These are phyloP conservation scores for Cokeromyces recurvatus DNA, from an alignment of 371 early-diverging fungal species.

Conservation along the genomic window DNA sequence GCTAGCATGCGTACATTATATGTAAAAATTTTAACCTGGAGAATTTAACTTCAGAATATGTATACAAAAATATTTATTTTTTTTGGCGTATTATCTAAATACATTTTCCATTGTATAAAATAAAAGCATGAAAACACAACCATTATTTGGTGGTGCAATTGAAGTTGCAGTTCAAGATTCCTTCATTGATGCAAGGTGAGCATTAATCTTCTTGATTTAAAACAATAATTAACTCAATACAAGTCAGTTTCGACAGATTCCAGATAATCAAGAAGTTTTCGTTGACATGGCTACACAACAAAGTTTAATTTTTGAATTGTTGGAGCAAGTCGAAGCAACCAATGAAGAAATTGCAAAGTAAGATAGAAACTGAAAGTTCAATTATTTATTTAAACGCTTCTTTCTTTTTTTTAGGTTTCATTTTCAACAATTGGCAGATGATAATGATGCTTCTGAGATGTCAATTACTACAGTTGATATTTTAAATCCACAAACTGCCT, in stretches of 20 bases:
- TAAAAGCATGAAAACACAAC: neutral
- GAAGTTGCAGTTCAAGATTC: slow-evolving; percentile 42
- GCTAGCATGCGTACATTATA: no score
- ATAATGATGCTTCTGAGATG: slow-evolving; percentile 62
- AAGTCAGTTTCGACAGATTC: slow-evolving; percentile 77
- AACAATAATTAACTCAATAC: no score
- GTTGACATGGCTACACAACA: slow-evolving; percentile 67
- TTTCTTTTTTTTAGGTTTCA: slow-evolving; percentile 60
- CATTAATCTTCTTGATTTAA: no score
- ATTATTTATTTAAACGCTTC: neutral
- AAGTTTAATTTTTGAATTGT: slow-evolving; percentile 80
- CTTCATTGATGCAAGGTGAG: slow-evolving; percentile 64
- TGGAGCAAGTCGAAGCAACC: slow-evolving; percentile 59
- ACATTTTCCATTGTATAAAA: no score
- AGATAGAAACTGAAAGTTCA: neutral
- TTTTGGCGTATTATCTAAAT: no score
- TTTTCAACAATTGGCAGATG: slow-evolving; percentile 72
- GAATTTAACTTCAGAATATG: no score
- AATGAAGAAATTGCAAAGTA: slow-evolving; percentile 49
- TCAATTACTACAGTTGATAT: slow-evolving; percentile 28
- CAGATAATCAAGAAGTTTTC: slow-evolving; percentile 92
- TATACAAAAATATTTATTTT: no score
- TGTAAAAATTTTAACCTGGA: no score
- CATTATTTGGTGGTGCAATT: slow-evolving; percentile 74
- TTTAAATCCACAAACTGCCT: slow-evolving; percentile 10